Base-by-base conservation (phyloP, 2,329 filamentous ascomycete genomes). In the Fusarium pseudograminearum region DNA sequence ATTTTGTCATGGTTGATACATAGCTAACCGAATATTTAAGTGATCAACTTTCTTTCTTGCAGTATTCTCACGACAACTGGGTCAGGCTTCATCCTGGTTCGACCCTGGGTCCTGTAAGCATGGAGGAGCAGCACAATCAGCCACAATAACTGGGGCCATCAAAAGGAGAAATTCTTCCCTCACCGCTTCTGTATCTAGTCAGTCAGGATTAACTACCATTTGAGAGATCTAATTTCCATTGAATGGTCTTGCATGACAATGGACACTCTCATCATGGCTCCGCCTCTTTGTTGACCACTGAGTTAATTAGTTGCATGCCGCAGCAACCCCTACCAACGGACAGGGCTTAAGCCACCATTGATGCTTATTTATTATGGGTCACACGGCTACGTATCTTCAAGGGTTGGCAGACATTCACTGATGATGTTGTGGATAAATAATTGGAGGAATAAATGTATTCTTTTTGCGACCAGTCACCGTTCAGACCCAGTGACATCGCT, bases 61-160 rank as follows among this genome's bases (percentile, higher is more conserved):
- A 20, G 12, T n/a, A 12, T 31, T 15, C 28, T 46, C n/a, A 5
- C 5, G 8, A 11, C 10, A 14, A 31, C n/a, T 30, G 28, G n/a
- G 28, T n/a, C 24, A 6, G 12, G 44, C 15, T 31, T 20, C 28
- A 46, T 31, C 44, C 26, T 46, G 11, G 26, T 14, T 26, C 22
- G 15, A 0, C 10, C 36, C 36, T 12, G 8, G 41, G 16, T 1
- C 24, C 22, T 44, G 33, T 20, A 28, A 51, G 33, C 48, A 40
- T 14, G 48, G 48, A 33, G 48, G 48, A 51, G 48, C 34, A 41
- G 9, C 33, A 34, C 24, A 51, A 41, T 30, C 48, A 51, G 48
- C 48, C 48, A 51, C 48, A 28, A 51, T 51, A 51, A 40, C 40
- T 51, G 34, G 34, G 48, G 33, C 24, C 48, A 51, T 26, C 33